Evolutionary conservation across 805 yeast genomes (phyloP).

Genomic region (Yamadazyma phyllophila): DNA sequence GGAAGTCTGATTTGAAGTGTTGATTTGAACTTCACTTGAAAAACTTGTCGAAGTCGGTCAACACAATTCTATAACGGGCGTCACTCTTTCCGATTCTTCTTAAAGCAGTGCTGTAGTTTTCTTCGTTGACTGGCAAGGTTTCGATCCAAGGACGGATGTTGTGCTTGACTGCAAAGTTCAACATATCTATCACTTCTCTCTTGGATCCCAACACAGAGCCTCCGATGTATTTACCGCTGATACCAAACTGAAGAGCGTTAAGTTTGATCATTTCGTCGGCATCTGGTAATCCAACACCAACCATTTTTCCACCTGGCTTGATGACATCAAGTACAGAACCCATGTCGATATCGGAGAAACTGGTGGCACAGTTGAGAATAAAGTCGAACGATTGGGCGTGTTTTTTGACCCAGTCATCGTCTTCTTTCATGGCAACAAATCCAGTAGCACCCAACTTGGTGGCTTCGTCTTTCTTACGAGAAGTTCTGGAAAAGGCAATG

Average conservation of each 20-base stretch:
- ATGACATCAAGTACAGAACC: slow-evolving; percentile 39
- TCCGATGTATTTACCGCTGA: slow-evolving; percentile 24
- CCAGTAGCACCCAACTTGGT: slow-evolving; percentile 34
- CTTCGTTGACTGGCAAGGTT: slow-evolving; percentile 32
- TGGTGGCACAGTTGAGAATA: slow-evolving; percentile 52
- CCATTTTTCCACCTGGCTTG: slow-evolving; percentile 22
- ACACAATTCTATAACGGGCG: slow-evolving; percentile 52
- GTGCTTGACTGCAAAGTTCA: slow-evolving; percentile 35
- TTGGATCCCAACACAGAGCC: slow-evolving; percentile 34
- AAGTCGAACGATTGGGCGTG: slow-evolving; percentile 44
- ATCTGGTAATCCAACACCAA: slow-evolving; percentile 29
- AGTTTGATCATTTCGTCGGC: slow-evolving; percentile 20
- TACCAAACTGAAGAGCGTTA: slow-evolving; percentile 21
- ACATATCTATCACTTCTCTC: slow-evolving; percentile 35
- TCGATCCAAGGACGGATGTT: slow-evolving; percentile 34
- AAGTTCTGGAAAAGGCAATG: slow-evolving; percentile 49
- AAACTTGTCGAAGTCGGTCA: slow-evolving; percentile 50
- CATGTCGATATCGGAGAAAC: slow-evolving; percentile 49
- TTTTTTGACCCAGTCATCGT: slow-evolving; percentile 36
- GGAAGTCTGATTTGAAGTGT: no score
- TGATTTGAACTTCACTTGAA: no score
- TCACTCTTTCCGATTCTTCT: slow-evolving; percentile 31
- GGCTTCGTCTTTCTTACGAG: slow-evolving; percentile 26
- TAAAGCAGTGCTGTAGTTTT: slow-evolving; percentile 30
- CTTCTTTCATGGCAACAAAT: slow-evolving; percentile 51